Evolutionary conservation across 192 early-diverging fungal species (phyloP), one percentile per base, ranked within the genome.

Genomic region (Rhizophagus prolifer): DNA sequence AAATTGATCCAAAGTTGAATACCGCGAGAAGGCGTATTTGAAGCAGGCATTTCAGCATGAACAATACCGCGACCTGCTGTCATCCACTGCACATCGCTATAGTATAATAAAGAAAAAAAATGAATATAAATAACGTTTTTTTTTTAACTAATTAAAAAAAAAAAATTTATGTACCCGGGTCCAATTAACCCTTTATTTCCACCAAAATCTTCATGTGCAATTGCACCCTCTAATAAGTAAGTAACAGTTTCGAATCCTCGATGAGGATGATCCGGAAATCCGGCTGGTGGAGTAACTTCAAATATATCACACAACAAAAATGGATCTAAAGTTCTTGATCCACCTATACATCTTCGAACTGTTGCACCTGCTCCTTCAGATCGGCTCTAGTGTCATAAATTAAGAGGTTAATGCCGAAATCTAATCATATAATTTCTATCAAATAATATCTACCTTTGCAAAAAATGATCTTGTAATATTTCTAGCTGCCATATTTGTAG

Each of bases 301-400:
- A 87, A 87, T 62, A 88, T 84, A 80, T 98, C 96, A 41, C 96
- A 88, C 90, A 96, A 91, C 44, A 96, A 84, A 85, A 98, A 96
- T 6, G 96, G 96, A 78, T 97, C 96, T 54, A 95, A 86, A 68
- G 92, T 84, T 10, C 83, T 72, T 60, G 78, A 83, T 1, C 86
- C 89, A 21, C 92, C 92, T 36, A 98, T 90, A 9, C 87, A 85
- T 8, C 96, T 88, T 46, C 92, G 91, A 21, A 98, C 94, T 38
- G 84, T 85, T 31, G 94, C 93, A 25, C 95, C 96, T 38, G 85
- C 91, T 26, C 95, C 95, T 79, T 96, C 96, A 65, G 86, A 83
- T 81, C 89, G 85, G 19, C 28, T 31, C 71, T 72, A 58, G n/a
- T 25, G 2, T 58, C 10, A 26, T 6, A 41, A 44, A 9, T 23